Conservation (phyloP, 768 basidiomycete genomes). For the Hypholoma fasciculare region DNA sequence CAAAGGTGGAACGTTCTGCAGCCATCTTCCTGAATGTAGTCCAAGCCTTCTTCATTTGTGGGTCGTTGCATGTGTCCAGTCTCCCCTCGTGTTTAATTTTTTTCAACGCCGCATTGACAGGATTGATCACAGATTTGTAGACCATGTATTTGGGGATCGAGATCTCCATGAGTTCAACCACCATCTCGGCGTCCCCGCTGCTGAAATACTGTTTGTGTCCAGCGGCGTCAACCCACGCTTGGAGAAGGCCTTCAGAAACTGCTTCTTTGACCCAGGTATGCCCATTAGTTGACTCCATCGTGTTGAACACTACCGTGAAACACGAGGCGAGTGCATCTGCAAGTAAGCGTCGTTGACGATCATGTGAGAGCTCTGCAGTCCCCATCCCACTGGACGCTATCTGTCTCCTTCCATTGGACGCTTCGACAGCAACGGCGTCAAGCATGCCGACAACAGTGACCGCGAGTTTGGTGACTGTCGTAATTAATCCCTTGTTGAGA, state of each 20-base stretch:
- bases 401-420: neutral
- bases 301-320: neutral
- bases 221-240: neutral
- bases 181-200: neutral
- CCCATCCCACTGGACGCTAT: neutral
- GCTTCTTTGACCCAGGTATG: neutral
- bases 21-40: too few relatives aligned
- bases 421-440: neutral
- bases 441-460: neutral
- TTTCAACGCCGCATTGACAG: neutral
- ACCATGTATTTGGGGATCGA: neutral
- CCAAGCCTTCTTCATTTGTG: too few relatives aligned
- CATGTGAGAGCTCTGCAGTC: neutral
- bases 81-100: neutral
- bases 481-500: neutral
- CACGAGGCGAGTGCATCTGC: neutral
- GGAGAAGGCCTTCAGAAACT: neutral
- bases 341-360: neutral
- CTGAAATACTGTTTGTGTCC: neutral
- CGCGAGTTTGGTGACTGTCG: neutral
- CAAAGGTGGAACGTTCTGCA: too few relatives aligned
- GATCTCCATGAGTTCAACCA: neutral
- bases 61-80: too few relatives aligned
- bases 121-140: neutral
- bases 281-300: neutral